These are phyloP conservation scores for Sphagnurus paluster DNA, from an alignment of 1,284 basidiomycete species.

Conservation along the genomic window DNA sequence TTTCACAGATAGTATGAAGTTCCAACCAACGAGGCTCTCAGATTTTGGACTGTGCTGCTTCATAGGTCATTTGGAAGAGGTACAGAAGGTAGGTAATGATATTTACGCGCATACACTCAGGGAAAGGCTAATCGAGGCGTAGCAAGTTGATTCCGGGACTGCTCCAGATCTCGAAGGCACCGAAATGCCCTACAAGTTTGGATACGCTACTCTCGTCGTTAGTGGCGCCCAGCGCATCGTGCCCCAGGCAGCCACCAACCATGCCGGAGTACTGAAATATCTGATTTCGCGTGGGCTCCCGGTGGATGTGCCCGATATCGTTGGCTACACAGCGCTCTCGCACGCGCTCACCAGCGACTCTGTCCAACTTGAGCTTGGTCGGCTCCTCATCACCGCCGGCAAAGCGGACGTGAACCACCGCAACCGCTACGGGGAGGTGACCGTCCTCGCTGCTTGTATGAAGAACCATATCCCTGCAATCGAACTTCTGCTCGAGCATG, in stretches of 20 bases:
- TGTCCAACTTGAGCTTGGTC: conserved; percentile 31
- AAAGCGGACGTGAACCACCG: conserved; percentile 46
- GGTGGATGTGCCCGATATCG: conserved; percentile 45
- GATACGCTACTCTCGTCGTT: conserved; percentile 45
- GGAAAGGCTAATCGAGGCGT: neutral
- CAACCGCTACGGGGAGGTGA: conserved; percentile 47
- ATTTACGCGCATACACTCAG: neutral
- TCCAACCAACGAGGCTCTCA: conserved; percentile 33
- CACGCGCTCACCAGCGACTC: conserved; percentile 37
- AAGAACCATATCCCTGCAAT: conserved; percentile 33
- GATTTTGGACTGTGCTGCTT: conserved; percentile 39
- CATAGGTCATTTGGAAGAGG: conserved; percentile 29
- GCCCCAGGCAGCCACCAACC: conserved; percentile 20
- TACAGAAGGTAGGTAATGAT: conserved; percentile 31
- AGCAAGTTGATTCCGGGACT: conserved; percentile 39
- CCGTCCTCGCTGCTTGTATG: conserved; percentile 40
- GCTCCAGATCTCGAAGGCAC: conserved; percentile 43
- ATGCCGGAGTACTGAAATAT: conserved; percentile 38
- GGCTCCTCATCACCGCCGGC: conserved; percentile 39
- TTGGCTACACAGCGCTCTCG: conserved; percentile 49
- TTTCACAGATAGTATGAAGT: conserved; percentile 24
- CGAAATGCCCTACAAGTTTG: conserved; percentile 47
- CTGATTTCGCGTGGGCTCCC: conserved; percentile 45
- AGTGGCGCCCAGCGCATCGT: conserved; percentile 43
- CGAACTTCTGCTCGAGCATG: conserved; percentile 50